Evolutionary conservation across 495 filamentous ascomycete genomes (phyloP), one percentile per base, ranked within the genome.

Genomic region (Tuber magnatum): DNA sequence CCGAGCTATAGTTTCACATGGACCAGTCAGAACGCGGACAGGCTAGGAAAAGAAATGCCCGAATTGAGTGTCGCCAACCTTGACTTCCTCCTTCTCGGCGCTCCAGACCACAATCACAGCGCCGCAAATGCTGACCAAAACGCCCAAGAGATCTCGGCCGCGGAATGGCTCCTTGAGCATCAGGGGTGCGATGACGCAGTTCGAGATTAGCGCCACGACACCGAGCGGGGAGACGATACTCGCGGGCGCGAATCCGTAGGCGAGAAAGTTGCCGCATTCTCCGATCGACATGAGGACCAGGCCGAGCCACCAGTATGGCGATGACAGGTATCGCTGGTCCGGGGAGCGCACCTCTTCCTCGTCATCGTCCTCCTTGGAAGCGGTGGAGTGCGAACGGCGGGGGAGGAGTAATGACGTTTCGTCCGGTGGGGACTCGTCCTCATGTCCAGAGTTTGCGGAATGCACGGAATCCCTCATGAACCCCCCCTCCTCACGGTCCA

Each of bases 181-280:
- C 80, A 94, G 89, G 41, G 95, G 95, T 12, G 95, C 95, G 83
- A 99, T 96, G 70, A 98, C 88, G 82, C 95, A 98, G 83, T 99
- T 99, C 69, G 94, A 97, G 39, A 99, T 90, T 75, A 99, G 85
- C 4, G 95, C 95, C 0, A 98, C 95, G 35, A 99, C 95, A 16
- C 95, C 95, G 22, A 99, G 86, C 1, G 95, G 95, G 24, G 92
- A 95, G n/a, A 99, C 95, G 76, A 99, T 97, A 20, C 94, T 97
- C 4, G 95, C 95, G 28, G 95, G 94, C n/a, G 95, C 95, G 82
- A 99, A 99, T 18, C 95, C 95, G 82, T 99, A 99, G 6, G 95
- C 95, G 73, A 99, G 87, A 83, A 99, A 99, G 83, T 99, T 99
- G 35, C 95, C 95, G 75, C 90, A 89, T 85, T 99, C 95, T 22